These are phyloP conservation scores for Colletotrichum horii DNA, from an alignment of 2,329 filamentous ascomycete species.

Conservation along the genomic window DNA sequence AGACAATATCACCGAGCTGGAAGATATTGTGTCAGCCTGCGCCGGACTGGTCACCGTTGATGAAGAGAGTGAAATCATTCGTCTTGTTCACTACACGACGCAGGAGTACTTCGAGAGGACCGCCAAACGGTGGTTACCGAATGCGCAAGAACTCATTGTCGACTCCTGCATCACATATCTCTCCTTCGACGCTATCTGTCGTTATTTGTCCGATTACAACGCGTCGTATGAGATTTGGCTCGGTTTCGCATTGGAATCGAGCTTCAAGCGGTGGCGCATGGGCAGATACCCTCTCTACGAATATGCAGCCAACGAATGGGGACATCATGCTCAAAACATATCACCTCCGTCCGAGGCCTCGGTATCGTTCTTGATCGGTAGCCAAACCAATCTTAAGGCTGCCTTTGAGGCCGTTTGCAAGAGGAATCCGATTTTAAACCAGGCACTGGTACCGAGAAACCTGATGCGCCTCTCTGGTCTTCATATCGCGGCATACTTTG, in stretches of 20 bases:
- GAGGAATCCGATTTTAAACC: not conserved
- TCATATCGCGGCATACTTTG: not conserved
- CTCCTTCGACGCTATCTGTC: constrained; percentile 25
- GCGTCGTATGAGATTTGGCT: no score
- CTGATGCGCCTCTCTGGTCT: not conserved
- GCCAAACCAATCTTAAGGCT: not conserved
- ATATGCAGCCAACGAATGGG: not conserved
- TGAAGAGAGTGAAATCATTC: constrained; percentile 38
- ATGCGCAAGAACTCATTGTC: constrained; percentile 31
- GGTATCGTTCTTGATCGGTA: not conserved
- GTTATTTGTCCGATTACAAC: no score
- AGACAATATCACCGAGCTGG: constrained; percentile 36
- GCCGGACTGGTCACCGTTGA: constrained; percentile 47
- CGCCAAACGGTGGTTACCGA: constrained; percentile 31
- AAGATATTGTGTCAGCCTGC: constrained; percentile 41
- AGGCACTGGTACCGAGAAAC: no score
- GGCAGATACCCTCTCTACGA: not conserved
- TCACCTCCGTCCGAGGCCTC: not conserved
- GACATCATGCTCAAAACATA: not conserved
- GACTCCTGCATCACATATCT: constrained; percentile 40
- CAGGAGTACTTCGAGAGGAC: constrained; percentile 47
- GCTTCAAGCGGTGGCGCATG: no score
- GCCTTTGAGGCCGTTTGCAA: not conserved
- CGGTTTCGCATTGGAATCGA: no score
- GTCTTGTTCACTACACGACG: constrained; percentile 50